A percentile compares a stretch with the other conserved stretches of the same genome.
These are phyloP conservation scores for Erodium chrysanthum DNA, from an alignment of 441 rosid genomes.

Conservation along the genomic window DNA sequence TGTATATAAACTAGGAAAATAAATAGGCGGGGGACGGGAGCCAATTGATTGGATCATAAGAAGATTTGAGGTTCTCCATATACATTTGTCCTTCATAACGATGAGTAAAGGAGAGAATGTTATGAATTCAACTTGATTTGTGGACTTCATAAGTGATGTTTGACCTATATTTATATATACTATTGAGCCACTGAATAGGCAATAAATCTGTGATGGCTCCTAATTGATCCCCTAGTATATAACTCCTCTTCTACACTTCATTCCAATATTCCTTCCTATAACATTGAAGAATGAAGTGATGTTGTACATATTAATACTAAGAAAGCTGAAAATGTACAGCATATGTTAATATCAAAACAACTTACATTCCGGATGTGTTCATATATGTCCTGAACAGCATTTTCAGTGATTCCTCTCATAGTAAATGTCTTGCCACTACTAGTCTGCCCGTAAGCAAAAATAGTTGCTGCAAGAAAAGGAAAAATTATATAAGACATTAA, in stretches of 20 bases:
- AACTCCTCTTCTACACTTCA: not conserved
- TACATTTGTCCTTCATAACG: not conserved
- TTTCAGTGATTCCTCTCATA: conserved; percentile 96
- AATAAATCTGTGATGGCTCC: too few species aligned
- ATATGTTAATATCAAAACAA: not conserved
- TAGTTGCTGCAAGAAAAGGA: conserved; percentile 50
- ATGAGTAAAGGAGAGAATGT: not conserved
- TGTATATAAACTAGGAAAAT: not conserved
- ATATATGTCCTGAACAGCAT: conserved; percentile 88
- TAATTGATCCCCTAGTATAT: too few species aligned
- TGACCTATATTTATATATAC: too few species aligned
- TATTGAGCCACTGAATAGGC: too few species aligned
- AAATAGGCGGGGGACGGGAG: not conserved
- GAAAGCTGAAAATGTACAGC: not conserved
- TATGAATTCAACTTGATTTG: not conserved
- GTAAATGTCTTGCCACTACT: conserved; percentile 98
- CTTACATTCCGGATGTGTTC: conserved; percentile 73
- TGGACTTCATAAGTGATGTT: not conserved
- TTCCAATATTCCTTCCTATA: not conserved
- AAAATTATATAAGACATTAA: not conserved
- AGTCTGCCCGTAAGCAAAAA: conserved; percentile 97
- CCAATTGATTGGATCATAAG: not conserved
- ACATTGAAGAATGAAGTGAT: not conserved
- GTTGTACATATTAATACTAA: not conserved
- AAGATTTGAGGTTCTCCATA: not conserved